Percentiles rank a stretch among this genome's conserved stretches.
Conservation (phyloP, 2,329 filamentous ascomycete genomes). For the Incumbomyces lentus region DNA sequence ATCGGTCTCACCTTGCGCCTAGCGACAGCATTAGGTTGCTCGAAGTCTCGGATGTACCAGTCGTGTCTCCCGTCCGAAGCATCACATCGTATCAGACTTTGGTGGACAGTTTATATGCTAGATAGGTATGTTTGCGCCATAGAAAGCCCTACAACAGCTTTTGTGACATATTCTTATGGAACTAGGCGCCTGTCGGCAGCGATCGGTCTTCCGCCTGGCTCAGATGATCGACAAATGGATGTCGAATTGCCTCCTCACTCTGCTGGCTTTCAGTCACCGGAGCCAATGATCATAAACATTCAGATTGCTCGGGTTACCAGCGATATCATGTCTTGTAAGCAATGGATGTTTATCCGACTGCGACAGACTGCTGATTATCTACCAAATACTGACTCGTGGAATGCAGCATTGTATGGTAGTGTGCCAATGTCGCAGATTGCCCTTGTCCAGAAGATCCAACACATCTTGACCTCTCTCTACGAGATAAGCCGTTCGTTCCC, state of each 20-base stretch:
- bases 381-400: too few relatives aligned
- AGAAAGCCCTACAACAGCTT: too few relatives aligned
- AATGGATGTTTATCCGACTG: too few relatives aligned
- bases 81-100: constrained; percentile 18
- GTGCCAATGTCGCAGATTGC: background rate
- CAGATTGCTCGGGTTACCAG: background rate
- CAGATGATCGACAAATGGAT: background rate
- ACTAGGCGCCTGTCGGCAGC: background rate
- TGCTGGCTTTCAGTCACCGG: background rate
- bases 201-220: background rate
- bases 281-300: background rate
- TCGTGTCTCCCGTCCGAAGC: constrained; percentile 17
- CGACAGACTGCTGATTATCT: too few relatives aligned
- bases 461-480: background rate
- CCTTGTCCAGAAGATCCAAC: background rate
- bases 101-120: constrained; percentile 22
- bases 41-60: constrained; percentile 10
- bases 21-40: background rate
- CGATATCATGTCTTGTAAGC: background rate
- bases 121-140: too few relatives aligned
- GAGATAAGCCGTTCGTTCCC: background rate
- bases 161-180: too few relatives aligned
- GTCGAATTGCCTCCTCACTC: background rate
- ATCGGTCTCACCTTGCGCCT: background rate
- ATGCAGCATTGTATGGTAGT: background rate